Evolutionary conservation across 2,329 filamentous ascomycete genomes (phyloP).

Genomic region (Nigrograna mackinnonii): DNA sequence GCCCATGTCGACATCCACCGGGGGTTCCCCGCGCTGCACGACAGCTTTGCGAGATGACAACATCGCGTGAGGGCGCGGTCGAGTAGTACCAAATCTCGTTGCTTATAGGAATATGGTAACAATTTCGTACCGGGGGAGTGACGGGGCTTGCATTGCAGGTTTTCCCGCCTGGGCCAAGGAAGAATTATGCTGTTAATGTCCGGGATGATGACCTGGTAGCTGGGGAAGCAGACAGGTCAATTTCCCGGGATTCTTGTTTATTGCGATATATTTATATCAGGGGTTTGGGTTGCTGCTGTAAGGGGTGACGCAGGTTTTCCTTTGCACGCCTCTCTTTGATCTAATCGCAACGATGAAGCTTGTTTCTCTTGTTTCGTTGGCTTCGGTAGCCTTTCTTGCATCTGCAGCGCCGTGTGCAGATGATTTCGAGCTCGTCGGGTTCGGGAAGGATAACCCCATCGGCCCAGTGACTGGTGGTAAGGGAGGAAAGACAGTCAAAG

Average conservation of each 20-base stretch:
- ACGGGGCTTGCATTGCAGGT: neutral
- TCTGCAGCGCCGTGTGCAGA: constrained; percentile 19
- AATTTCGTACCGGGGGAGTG: neutral
- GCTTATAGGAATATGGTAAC: neutral
- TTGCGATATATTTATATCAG: neutral
- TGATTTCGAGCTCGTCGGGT: constrained; percentile 34
- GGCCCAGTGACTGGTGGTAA: constrained; percentile 36
- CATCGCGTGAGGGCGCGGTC: neutral
- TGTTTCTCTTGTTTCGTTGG: constrained; percentile 19
- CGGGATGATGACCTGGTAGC: neutral
- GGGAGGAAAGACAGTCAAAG: constrained; percentile 29
- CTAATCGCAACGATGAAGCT: constrained; percentile 24
- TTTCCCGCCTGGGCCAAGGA: neutral
- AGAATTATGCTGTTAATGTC: neutral
- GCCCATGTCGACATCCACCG: neutral
- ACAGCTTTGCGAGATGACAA: neutral
- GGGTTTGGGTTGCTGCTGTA: too few species aligned
- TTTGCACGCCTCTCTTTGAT: too few species aligned
- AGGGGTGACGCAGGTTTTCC: too few species aligned
- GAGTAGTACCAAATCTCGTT: too few species aligned
- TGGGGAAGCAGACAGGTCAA: neutral
- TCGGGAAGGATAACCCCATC: constrained; percentile 37
- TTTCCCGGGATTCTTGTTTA: neutral
- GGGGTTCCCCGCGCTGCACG: neutral
- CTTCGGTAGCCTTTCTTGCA: constrained; percentile 16